phyloP scores from a whole-genome alignment of 225 moss, liverwort and hornwort genomes.

The Pseudisothecium myosuroides region DNA sequence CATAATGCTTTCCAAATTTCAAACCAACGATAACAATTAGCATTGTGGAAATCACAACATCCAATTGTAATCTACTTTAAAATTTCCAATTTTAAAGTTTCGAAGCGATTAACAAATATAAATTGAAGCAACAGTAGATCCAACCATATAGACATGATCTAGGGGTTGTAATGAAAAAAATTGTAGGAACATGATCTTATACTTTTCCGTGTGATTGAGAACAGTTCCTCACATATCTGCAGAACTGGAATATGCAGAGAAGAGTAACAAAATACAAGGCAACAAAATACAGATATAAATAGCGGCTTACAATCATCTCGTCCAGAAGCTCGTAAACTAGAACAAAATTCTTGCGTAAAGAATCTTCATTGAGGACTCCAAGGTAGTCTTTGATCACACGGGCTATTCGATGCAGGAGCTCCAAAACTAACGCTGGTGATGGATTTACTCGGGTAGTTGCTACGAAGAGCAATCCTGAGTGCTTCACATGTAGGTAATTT shows the following conservation, averaged over 20 bases:
- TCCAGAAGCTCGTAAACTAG: constrained; percentile 97
- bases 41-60: background rate
- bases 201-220: background rate
- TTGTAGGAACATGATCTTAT: background rate
- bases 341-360: constrained; percentile 92
- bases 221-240: background rate
- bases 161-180: background rate
- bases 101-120: background rate
- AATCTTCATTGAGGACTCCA: constrained; percentile 94
- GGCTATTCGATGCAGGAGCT: constrained; percentile 81
- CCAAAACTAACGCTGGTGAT: constrained; percentile 83
- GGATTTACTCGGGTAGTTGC: constrained; percentile 86
- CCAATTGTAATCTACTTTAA: background rate
- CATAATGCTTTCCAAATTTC: background rate
- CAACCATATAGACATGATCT: background rate
- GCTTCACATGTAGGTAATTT: constrained; percentile 95
- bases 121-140: background rate
- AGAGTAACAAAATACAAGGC: background rate
- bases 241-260: background rate
- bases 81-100: background rate
- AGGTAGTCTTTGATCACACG: constrained; percentile 95
- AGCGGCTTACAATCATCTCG: constrained; percentile 88
- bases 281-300: background rate
- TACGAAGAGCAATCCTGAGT: constrained; percentile 89
- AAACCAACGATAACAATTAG: background rate